A percentile compares a stretch with the other conserved stretches of the same genome.
Conservation (phyloP, 345 rosid species). For the Aquilaria malaccensis region DNA sequence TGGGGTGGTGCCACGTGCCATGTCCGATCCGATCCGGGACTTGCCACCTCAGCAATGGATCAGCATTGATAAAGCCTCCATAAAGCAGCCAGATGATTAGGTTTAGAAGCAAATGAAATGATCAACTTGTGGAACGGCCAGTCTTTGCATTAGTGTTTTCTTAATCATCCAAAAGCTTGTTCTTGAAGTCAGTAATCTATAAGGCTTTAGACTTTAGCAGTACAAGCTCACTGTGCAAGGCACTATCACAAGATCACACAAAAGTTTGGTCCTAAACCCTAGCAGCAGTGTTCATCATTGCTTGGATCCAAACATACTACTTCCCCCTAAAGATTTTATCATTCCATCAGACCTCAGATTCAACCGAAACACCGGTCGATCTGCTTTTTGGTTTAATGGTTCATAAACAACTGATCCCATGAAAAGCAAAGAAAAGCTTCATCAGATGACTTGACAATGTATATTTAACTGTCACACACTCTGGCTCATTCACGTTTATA, state of each 20-base stretch:
- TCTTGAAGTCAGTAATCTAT: constrained; percentile 1
- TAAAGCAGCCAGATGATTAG: background rate
- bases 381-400: too few relatives aligned
- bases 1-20: constrained; percentile 19
- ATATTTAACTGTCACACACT: too few relatives aligned
- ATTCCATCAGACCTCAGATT: too few relatives aligned
- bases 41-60: background rate
- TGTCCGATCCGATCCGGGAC: background rate
- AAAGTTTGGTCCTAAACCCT: too few relatives aligned
- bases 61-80: constrained; percentile 3
- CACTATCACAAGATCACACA: background rate
- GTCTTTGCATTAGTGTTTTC: constrained; percentile 8
- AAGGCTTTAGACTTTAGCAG: background rate
- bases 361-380: too few relatives aligned
- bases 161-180: background rate
- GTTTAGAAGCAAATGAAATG: background rate
- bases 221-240: background rate
- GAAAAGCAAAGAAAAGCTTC: too few relatives aligned
- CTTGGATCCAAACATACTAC: too few relatives aligned
- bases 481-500: too few relatives aligned
- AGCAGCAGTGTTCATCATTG: background rate
- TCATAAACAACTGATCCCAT: too few relatives aligned
- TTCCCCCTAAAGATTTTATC: too few relatives aligned
- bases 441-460: too few relatives aligned
- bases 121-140: background rate